Base-by-base conservation (phyloP, 257 asterid genomes). In the Nicotiana sylvestris region DNA sequence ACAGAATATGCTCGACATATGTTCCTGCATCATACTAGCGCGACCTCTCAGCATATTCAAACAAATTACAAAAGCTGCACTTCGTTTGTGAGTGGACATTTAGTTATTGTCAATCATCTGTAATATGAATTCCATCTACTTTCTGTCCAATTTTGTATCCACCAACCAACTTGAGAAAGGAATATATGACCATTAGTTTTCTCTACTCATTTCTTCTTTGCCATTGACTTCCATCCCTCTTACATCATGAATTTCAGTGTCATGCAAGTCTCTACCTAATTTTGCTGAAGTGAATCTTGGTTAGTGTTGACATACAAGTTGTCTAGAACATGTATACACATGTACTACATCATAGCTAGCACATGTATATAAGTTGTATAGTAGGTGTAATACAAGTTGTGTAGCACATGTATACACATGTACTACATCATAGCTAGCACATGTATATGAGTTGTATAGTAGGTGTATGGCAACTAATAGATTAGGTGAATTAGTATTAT, bases 191-290 rank as follows among this genome's bases (percentile, higher is more conserved):
- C 56, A 6, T 43, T 70, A 11, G 17, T 70, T 69, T 68, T 70
- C 78, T 43, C 78, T 21, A 21, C 13, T n/a, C 33, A 3, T 70
- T 39, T 39, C 58, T 39, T 69, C 77, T 70, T 70, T 27, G 46
- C 58, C 35, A 2, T 33, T 21, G 12, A 70, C n/a, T 70, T 21
- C 5, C 21, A 21, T 43, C 78, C 78, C n/a, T 39, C 78, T 33
- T 43, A n/a, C 58, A 33, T 67, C 53, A 12, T 70, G 78, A 8
- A 70, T 70, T 70, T 43, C 12, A 39, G 58, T 11, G 6, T 21
- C 78, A 70, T 43, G 35, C 58, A 69, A 10, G 57, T n/a, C 35
- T n/a, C 78, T 70, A 39, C 58, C 32, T 70, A 70, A 74, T 74
- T 74, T 46, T 49, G 2, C 43, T 16, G 2, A 74, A 72, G 57